These are phyloP conservation scores for Musa beccarii DNA, from an alignment of 176 grass and related monocot genomes.

Conservation along the genomic window DNA sequence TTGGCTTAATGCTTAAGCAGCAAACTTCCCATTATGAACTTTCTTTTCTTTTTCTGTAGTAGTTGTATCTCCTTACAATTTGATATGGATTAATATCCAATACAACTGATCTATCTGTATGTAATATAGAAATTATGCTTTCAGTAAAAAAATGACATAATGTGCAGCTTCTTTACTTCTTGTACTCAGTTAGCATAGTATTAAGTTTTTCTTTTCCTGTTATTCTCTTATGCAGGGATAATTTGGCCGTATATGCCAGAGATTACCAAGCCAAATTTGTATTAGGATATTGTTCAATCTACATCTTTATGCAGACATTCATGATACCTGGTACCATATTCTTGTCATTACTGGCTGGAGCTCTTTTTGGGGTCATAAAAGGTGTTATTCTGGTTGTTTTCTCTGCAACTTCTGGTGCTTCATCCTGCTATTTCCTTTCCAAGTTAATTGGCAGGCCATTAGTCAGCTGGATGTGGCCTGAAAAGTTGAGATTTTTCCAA, in stretches of 20 bases:
- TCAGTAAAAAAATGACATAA: not conserved
- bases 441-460: slow-evolving; percentile 93
- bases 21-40: no score
- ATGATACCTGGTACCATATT: slow-evolving; percentile 99
- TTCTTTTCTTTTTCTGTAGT: no score
- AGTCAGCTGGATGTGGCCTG: slow-evolving; percentile 81
- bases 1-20: not conserved
- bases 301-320: slow-evolving; percentile 99
- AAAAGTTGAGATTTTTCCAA: slow-evolving; percentile 92
- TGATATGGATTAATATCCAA: not conserved
- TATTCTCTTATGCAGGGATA: slow-evolving; percentile 62
- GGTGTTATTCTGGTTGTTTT: slow-evolving; percentile 80
- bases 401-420: slow-evolving; percentile 87
- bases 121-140: not conserved
- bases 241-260: slow-evolving; percentile 86
- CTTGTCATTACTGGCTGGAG: slow-evolving; percentile 92
- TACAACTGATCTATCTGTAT: not conserved
- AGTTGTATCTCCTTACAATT: not conserved
- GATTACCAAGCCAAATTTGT: slow-evolving; percentile 83
- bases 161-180: not conserved
- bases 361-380: slow-evolving; percentile 93
- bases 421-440: slow-evolving; percentile 92
- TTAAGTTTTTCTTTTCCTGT: slow-evolving; percentile 6
- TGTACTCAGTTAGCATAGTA: slow-evolving; percentile 1
- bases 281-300: slow-evolving; percentile 93